Evolutionary conservation across 169 alveolate species (phyloP).

Genomic region (Babesia caballi): DNA sequence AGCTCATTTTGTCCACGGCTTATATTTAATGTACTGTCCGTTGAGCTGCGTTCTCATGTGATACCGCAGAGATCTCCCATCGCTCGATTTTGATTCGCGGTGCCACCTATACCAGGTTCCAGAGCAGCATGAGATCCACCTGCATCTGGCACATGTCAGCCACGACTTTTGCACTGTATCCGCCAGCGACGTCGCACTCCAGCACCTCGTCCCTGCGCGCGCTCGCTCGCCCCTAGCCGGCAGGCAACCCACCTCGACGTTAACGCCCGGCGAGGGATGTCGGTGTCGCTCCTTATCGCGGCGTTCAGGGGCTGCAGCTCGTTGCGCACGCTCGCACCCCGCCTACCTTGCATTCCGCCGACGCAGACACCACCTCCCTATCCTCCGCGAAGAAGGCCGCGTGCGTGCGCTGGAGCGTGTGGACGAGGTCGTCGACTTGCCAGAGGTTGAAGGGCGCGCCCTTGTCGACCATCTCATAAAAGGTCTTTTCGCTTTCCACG

Average conservation of each 20-base stretch:
- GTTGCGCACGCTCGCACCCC: background rate
- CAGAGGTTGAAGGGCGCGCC: conserved; percentile 70
- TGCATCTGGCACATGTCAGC: conserved; percentile 31
- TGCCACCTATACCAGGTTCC: conserved; percentile 34
- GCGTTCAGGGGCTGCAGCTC: conserved; percentile 75
- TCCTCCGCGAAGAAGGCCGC: conserved; percentile 53
- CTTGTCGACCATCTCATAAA: conserved; percentile 75
- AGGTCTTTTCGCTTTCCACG: conserved; percentile 71
- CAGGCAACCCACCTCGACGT: conserved; percentile 32
- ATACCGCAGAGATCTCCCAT: background rate
- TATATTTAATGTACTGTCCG: background rate
- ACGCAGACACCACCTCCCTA: conserved; percentile 18
- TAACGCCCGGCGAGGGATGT: conserved; percentile 66
- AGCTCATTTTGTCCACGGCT: background rate
- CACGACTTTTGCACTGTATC: conserved; percentile 34
- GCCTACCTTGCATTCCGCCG: conserved; percentile 48
- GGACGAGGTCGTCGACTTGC: conserved; percentile 54
- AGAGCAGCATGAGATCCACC: conserved; percentile 32
- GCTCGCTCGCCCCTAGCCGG: background rate
- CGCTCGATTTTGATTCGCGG: background rate
- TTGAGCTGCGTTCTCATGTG: background rate
- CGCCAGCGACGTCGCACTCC: conserved; percentile 63
- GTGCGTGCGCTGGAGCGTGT: conserved; percentile 49
- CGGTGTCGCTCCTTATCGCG: conserved; percentile 69
- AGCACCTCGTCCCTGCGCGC: conserved; percentile 5